These are phyloP conservation scores for Escallonia herrerae DNA, from an alignment of 129 eudicot species.

Conservation along the genomic window DNA sequence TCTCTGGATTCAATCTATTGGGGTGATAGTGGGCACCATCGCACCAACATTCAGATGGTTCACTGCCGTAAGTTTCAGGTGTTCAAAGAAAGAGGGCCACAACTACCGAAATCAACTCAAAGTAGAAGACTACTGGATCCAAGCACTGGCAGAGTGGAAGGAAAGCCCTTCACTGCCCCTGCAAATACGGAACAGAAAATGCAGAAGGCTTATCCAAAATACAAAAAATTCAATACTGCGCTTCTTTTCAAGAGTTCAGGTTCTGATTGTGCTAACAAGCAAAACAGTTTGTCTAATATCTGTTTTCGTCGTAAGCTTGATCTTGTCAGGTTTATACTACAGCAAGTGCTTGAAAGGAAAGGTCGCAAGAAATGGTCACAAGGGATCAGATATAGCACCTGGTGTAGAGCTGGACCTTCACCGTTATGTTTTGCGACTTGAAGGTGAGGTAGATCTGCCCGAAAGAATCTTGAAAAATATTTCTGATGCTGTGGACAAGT, in stretches of 20 bases:
- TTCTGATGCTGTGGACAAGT: slow-evolving; percentile 1
- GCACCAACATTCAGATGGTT: slow-evolving; percentile 13
- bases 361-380: neutral
- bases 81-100: neutral
- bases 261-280: neutral
- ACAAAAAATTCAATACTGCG: neutral
- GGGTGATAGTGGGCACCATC: slow-evolving; percentile 5
- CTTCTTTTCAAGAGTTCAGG: slow-evolving; percentile 14
- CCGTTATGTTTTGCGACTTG: slow-evolving; percentile 21
- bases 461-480: slow-evolving; percentile 6
- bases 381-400: neutral
- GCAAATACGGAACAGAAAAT: neutral
- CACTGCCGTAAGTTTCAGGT: slow-evolving; percentile 2
- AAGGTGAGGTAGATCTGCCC: slow-evolving; percentile 16
- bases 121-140: slow-evolving; percentile 21
- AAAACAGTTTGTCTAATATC: slow-evolving; percentile 2
- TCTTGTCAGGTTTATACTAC: neutral
- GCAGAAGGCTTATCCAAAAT: neutral
- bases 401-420: slow-evolving; percentile 6
- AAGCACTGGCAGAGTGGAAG: slow-evolving; percentile 21
- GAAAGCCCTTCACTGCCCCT: neutral
- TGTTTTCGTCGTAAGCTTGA: neutral
- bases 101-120: neutral
- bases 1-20: neutral
- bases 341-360: neutral